Percentiles rank a stretch among this genome's conserved stretches.
Conservation (phyloP, 768 basidiomycete genomes). For the Mycena epipterygia region DNA sequence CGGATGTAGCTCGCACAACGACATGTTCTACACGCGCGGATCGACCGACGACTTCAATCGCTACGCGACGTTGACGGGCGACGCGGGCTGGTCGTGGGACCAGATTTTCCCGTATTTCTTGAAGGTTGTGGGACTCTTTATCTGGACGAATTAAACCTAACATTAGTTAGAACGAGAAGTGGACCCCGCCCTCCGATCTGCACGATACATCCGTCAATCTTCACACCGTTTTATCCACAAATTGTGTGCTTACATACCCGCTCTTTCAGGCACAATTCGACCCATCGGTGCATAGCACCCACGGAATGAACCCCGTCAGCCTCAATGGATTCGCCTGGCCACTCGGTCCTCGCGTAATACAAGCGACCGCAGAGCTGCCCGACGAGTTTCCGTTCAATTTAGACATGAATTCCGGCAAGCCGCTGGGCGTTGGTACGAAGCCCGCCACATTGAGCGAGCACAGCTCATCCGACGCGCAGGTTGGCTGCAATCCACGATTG, state of each 20-base stretch:
- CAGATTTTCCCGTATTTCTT: conserved; percentile 49
- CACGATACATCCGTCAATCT: conserved; percentile 36
- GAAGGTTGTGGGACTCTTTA: conserved; percentile 37
- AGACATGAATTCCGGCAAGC: conserved; percentile 51
- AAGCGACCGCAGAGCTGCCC: conserved; percentile 49
- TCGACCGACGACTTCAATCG: conserved; percentile 54
- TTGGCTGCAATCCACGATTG: conserved; percentile 51
- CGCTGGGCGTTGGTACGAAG: conserved; percentile 47
- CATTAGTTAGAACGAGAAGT: conserved; percentile 51
- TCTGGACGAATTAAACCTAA: not conserved
- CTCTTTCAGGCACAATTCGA: conserved; percentile 45
- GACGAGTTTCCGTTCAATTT: conserved; percentile 51
- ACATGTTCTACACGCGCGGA: conserved; percentile 52
- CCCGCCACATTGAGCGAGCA: not conserved
- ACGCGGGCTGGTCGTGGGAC: conserved; percentile 55
- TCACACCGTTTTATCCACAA: not conserved
- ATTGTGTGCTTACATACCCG: not conserved
- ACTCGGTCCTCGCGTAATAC: conserved; percentile 52
- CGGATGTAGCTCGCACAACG: conserved; percentile 36
- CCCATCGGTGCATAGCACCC: conserved; percentile 53
- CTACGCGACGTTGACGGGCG: conserved; percentile 48
- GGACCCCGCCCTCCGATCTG: conserved; percentile 54
- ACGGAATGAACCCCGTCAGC: conserved; percentile 49
- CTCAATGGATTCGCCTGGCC: conserved; percentile 46
- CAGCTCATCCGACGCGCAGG: conserved; percentile 28